These are phyloP conservation scores for Cajanus cajan DNA, from an alignment of 306 rosid genomes.

Conservation along the genomic window DNA sequence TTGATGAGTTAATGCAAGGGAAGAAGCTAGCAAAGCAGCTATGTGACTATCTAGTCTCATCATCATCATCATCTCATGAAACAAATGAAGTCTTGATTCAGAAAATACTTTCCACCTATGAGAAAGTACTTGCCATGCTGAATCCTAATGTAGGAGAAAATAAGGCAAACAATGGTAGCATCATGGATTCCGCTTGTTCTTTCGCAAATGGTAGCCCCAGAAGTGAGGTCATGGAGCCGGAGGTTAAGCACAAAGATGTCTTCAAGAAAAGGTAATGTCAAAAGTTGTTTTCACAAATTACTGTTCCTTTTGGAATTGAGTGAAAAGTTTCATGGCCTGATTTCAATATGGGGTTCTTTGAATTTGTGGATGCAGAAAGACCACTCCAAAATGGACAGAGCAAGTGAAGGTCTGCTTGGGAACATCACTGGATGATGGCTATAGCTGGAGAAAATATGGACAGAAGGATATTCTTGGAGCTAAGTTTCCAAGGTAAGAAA, in stretches of 20 bases:
- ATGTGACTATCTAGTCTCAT: conserved; percentile 30
- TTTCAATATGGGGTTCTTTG: not conserved
- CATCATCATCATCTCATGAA: conserved; percentile 54
- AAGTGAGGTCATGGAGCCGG: conserved; percentile 48
- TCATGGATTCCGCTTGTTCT: conserved; percentile 37
- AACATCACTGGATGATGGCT: conserved; percentile 57
- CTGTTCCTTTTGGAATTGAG: not conserved
- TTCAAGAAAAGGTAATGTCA: conserved; percentile 66
- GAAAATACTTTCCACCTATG: conserved; percentile 55
- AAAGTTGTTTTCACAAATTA: not conserved
- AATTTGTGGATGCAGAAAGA: conserved; percentile 54
- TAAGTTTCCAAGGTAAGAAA: conserved; percentile 65
- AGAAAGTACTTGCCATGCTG: conserved; percentile 51
- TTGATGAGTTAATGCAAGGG: conserved; percentile 61
- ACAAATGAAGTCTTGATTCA: conserved; percentile 42
- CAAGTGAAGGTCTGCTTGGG: conserved; percentile 53
- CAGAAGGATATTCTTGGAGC: conserved; percentile 89
- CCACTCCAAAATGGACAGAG: conserved; percentile 50
- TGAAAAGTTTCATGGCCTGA: conserved; percentile 1
- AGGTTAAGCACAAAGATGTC: conserved; percentile 42
- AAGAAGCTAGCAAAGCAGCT: conserved; percentile 62
- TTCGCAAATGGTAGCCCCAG: conserved; percentile 41
- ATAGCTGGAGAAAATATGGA: conserved; percentile 93
- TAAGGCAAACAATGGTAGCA: conserved; percentile 14
- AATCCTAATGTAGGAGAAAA: conserved; percentile 32